Base-by-base conservation (phyloP, 1,284 basidiomycete species). In the Pseudozyma flocculosa region DNA sequence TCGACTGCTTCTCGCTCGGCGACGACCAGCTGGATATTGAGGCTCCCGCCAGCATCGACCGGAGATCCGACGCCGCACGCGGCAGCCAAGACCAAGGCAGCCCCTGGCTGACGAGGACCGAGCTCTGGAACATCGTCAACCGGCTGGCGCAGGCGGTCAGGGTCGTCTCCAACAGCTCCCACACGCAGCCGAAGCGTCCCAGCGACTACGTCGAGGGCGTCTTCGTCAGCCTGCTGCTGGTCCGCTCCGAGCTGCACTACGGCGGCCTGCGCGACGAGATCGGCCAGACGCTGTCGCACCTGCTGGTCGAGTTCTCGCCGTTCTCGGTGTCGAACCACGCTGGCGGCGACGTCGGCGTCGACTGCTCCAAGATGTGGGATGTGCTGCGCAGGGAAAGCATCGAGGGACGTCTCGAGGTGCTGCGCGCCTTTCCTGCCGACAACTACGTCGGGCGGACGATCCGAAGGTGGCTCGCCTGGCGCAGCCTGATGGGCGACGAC, bases 381-480 rank as follows among this genome's bases (percentile, higher is more conserved):
- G 32, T 34, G 8, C 32, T 34, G 11, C 11, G 11, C 10, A 9
- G 15, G 8, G 32, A 34, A 13, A 17, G 15, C 32, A 4, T 34
- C 15, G 32, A 11, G 32, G 32, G 32, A 4, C 32, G 32, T 4
- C 32, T 34, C 11, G 11, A 17, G 32, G 32, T 63, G 29, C 50
- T 63, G 19, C 18, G 24, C 1, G 45, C 39, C 13, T 29, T 55
- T 4, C 56, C 61, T 7, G 60, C 50, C 1, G 43, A 50, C 8
- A 43, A 43, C 1, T 21, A 14, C 22, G 40, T 49, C 17, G 18
- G 49, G 2, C 40, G 19, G 18, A 52, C 43, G 8, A 32, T 63
- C 4, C 34, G 44, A 15, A 21, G 49, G 37, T 63, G 55, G 52
- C 21, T 63, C 17, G 52, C 52, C 8, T 63, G 55, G 55, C 23